phyloP scores from a whole-genome alignment of 352 stramenopile species.

The Stramenopiles sp. region DNA sequence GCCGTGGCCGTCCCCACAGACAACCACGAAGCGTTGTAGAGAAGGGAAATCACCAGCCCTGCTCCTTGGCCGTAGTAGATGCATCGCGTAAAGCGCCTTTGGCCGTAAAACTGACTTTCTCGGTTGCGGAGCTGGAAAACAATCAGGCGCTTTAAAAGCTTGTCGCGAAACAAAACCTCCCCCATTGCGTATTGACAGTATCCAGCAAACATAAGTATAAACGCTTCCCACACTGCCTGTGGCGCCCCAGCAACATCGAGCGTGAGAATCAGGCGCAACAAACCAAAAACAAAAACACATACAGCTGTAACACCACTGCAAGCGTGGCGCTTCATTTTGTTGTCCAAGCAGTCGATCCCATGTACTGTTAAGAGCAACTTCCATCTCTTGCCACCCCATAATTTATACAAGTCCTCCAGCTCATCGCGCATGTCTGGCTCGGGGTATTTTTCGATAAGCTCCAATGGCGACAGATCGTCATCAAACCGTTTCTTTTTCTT shows the following conservation, averaged over 20 bases:
- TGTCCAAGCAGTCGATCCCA: neutral
- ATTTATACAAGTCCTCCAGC: neutral
- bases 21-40: no score
- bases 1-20: no score
- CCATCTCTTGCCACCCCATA: neutral
- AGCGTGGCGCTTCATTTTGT: neutral
- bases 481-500: neutral
- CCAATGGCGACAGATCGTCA: neutral
- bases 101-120: neutral
- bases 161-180: neutral
- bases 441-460: neutral
- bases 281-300: neutral
- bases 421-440: neutral
- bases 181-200: neutral
- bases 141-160: neutral
- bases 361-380: neutral
- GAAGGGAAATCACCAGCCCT: no score
- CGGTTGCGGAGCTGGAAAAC: neutral
- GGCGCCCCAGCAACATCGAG: neutral
- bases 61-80: no score
- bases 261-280: neutral
- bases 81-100: neutral
- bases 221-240: neutral
- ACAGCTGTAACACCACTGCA: neutral
- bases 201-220: neutral